Conservation (phyloP, 208 protist species). For the Angomonas ambiguus region DNA sequence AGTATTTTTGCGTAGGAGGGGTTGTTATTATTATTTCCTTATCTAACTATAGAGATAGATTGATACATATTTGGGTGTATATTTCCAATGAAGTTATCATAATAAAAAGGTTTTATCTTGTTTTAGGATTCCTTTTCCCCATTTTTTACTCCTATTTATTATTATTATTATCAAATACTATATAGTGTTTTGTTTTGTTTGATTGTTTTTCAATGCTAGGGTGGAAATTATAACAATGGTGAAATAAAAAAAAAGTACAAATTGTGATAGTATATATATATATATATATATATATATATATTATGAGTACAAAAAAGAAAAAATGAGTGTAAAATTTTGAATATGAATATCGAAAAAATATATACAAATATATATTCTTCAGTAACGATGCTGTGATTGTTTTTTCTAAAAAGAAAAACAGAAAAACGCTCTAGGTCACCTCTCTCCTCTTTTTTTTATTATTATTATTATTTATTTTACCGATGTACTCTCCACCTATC, state of each 20-base stretch:
- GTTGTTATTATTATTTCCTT: neutral
- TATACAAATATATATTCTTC: neutral
- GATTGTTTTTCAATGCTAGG: too few relatives aligned
- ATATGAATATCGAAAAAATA: too few relatives aligned
- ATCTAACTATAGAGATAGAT: too few relatives aligned
- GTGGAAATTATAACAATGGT: too few relatives aligned
- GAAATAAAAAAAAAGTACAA: too few relatives aligned
- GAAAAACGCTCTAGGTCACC: neutral
- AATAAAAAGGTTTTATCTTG: neutral
- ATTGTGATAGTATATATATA: neutral
- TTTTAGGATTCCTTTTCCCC: neutral
- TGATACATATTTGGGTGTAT: too few relatives aligned
- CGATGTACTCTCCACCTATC: neutral
- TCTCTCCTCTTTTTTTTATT: neutral
- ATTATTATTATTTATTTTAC: neutral
- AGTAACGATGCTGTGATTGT: neutral
- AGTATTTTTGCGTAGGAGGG: too few relatives aligned
- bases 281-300: neutral
- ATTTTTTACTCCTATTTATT: neutral
- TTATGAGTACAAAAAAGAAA: neutral
- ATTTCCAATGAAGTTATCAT: slow-evolving; percentile 8
- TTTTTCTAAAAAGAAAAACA: slow-evolving; percentile 5
- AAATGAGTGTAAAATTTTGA: neutral
- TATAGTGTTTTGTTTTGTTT: neutral
- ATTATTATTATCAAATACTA: too few relatives aligned